Base-by-base conservation (phyloP, 192 early-diverging fungal genomes). In the Backusella luteola region DNA sequence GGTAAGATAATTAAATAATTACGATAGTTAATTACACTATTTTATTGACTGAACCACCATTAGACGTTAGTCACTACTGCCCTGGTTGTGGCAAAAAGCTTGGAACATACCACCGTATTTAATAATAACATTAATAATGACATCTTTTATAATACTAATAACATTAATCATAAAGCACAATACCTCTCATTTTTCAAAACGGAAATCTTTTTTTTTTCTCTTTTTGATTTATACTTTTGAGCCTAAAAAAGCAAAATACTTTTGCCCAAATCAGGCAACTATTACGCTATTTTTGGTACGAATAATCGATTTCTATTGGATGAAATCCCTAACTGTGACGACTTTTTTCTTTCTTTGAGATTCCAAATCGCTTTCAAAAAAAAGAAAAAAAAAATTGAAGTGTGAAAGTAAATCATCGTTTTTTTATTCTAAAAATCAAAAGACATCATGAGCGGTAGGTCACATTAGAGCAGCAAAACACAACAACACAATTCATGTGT, bases 21-120 rank as follows among this genome's bases (percentile, higher is more conserved):
- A 73, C 6, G 17, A 14, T 53, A 73, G 1, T 35, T 35, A 34
- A 34, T 7, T 23, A 35, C 12, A 19, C n/a, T 21, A 9, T 36
- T 56, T 56, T 29, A 7, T n/a, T 17, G 34, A 59, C 23, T 59
- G n/a, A 9, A 23, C 3, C 23, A 36, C 29, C 21, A 23, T 35
- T 44, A 73, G 73, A 75, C 46, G 73, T 75, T 11, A 39, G 38
- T 3, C 73, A 75, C 44, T 75, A 67, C 23, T 75, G 73, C 32
- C 73, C 73, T 4, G 66, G 36, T 6, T 75, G 73, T 66, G 66
- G 63, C 17, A 75, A 34, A 42, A 66, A 67, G 15, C 66, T 66
- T 15, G 66, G 66, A 11, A 71, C 39, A 21, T 39, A 71, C 29
- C 39, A 26, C 9, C 34, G 70, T 29, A 71, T 71, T 26, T 49